A percentile compares a stretch with the other conserved stretches of the same genome.
phyloP scores from a whole-genome alignment of 2,329 filamentous ascomycete genomes.

The Alternaria sp. region DNA sequence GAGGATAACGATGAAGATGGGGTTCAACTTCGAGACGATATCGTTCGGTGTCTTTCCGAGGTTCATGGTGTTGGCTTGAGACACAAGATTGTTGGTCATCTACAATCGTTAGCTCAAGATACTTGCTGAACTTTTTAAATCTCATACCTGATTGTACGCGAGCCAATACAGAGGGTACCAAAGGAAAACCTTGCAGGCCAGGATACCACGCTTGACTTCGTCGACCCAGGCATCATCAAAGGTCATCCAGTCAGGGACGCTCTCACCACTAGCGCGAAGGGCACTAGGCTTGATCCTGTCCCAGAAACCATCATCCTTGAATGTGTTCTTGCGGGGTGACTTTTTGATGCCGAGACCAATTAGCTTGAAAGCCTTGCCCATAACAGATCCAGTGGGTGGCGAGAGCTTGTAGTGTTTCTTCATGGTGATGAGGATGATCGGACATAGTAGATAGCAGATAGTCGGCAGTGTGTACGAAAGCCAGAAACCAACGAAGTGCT shows the following conservation, averaged over 20 bases:
- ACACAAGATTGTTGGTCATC: constrained; percentile 71
- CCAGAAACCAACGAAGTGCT: constrained; percentile 67
- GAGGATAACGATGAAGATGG: constrained; percentile 77
- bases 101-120: constrained; percentile 55
- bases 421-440: constrained; percentile 65
- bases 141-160: constrained; percentile 7
- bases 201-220: constrained; percentile 70
- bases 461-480: constrained; percentile 74
- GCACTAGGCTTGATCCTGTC: constrained; percentile 67
- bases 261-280: constrained; percentile 45
- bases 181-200: constrained; percentile 54
- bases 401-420: constrained; percentile 71
- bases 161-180: constrained; percentile 65
- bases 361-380: constrained; percentile 71
- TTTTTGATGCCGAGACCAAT: constrained; percentile 57
- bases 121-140: background rate
- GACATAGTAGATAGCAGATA: constrained; percentile 65
- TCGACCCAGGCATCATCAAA: constrained; percentile 81
- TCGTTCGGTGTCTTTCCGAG: constrained; percentile 79
- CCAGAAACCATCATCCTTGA: constrained; percentile 60
- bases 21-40: constrained; percentile 78
- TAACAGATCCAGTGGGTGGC: constrained; percentile 75
- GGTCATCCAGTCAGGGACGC: constrained; percentile 75
- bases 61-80: constrained; percentile 73
- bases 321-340: constrained; percentile 31